phyloP scores from a whole-genome alignment of 768 basidiomycete genomes.

The Dioszegia hungarica region DNA sequence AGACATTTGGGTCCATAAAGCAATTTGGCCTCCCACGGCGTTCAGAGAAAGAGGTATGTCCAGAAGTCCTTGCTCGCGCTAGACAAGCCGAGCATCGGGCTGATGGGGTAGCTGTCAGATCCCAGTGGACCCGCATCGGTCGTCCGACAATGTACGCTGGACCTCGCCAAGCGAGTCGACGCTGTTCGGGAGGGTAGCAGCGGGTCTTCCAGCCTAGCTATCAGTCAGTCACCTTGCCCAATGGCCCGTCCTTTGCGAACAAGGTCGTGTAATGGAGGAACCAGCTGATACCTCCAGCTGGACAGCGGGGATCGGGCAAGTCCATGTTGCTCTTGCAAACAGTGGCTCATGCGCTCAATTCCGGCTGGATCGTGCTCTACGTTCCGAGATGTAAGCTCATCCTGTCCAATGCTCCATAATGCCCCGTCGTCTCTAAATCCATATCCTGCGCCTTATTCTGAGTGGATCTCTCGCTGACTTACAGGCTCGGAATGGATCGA shows the following conservation, averaged over 20 bases:
- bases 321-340: conserved; percentile 72
- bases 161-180: conserved; percentile 57
- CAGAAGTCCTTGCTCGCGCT: neutral
- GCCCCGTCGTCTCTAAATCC: no score
- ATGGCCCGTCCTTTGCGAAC: no score
- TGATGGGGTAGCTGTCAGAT: conserved; percentile 67
- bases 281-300: conserved; percentile 54
- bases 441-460: no score
- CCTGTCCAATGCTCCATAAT: no score
- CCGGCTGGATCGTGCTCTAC: conserved; percentile 78
- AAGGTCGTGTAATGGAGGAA: neutral
- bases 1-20: conserved; percentile 49
- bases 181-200: conserved; percentile 49
- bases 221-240: conserved; percentile 58
- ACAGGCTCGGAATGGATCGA: conserved; percentile 63
- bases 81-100: neutral
- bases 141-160: conserved; percentile 63
- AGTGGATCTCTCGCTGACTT: neutral
- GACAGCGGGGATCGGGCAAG: conserved; percentile 73
- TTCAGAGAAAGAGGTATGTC: conserved; percentile 64
- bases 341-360: conserved; percentile 61
- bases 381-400: conserved; percentile 64
- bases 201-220: conserved; percentile 55
- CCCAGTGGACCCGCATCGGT: conserved; percentile 60
- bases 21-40: conserved; percentile 69